Percentiles rank a stretch among this genome's conserved stretches.
These are phyloP conservation scores for Rhypophila decipiens DNA, from an alignment of 495 filamentous ascomycete species.

Conservation along the genomic window DNA sequence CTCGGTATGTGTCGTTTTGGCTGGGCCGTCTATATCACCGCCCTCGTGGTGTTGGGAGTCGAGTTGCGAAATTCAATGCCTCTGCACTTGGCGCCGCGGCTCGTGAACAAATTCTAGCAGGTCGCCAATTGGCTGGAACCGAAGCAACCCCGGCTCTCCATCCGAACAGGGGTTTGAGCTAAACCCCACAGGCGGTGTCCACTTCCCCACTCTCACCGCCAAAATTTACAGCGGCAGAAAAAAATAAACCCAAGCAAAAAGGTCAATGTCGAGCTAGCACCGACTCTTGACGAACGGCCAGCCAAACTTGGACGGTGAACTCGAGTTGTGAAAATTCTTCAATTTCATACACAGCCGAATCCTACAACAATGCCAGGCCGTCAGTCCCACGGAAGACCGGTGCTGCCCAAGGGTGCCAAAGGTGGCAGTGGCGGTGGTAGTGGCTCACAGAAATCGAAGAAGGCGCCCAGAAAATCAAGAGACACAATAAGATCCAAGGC, in stretches of 20 bases:
- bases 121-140: no score
- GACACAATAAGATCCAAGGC: constrained; percentile 46
- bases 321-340: no score
- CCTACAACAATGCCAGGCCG: constrained; percentile 64
- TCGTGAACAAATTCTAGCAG: no score
- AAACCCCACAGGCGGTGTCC: background rate
- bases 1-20: no score
- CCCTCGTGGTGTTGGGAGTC: background rate
- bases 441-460: background rate
- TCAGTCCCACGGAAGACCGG: constrained; percentile 52
- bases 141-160: no score
- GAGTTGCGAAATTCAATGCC: no score
- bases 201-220: constrained; percentile 22
- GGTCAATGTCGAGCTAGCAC: background rate
- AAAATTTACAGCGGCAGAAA: constrained; percentile 11
- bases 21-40: no score
- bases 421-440: no score
- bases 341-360: no score
- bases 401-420: constrained; percentile 26
- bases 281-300: background rate
- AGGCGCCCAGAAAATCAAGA: constrained; percentile 32
- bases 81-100: no score
- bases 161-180: background rate
- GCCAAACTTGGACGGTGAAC: no score
- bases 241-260: constrained; percentile 15